Evolutionary conservation across 768 basidiomycete species (phyloP).

Genomic region (Rickenella mellea): DNA sequence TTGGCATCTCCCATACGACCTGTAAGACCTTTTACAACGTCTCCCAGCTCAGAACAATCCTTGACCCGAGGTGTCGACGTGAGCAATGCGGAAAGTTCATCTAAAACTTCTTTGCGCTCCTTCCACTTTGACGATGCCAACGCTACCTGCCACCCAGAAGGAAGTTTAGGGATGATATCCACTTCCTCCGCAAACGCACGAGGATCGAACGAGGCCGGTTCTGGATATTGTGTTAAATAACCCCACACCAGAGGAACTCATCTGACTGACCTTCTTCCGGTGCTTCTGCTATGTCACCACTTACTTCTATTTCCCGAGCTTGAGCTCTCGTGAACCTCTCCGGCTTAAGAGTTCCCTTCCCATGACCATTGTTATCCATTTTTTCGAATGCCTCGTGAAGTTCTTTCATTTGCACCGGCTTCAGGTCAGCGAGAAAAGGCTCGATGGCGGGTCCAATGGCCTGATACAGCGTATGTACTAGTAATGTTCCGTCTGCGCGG

Average conservation of each 20-base stretch:
- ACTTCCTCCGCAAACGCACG: slow-evolving; percentile 73
- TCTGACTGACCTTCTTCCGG: slow-evolving; percentile 38
- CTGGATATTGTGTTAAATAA: slow-evolving; percentile 20
- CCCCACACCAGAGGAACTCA: background rate
- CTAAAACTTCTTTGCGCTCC: slow-evolving; percentile 86
- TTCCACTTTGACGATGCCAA: slow-evolving; percentile 96
- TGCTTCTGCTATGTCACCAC: slow-evolving; percentile 31
- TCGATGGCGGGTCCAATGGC: slow-evolving; percentile 81
- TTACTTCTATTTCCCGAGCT: slow-evolving; percentile 46
- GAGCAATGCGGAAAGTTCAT: slow-evolving; percentile 67
- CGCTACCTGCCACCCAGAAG: slow-evolving; percentile 60
- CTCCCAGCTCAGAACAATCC: slow-evolving; percentile 69
- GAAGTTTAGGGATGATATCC: slow-evolving; percentile 67
- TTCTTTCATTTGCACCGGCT: slow-evolving; percentile 95
- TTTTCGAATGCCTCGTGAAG: slow-evolving; percentile 82
- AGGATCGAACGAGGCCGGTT: slow-evolving; percentile 58
- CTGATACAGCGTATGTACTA: slow-evolving; percentile 72
- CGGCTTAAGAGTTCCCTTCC: slow-evolving; percentile 73
- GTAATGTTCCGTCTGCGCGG: slow-evolving; percentile 78
- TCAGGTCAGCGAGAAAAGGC: slow-evolving; percentile 79
- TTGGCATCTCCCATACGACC: slow-evolving; percentile 84
- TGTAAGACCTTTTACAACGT: slow-evolving; percentile 69
- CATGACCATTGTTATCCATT: slow-evolving; percentile 78
- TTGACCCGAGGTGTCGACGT: slow-evolving; percentile 65
- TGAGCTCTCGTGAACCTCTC: slow-evolving; percentile 70